Evolutionary conservation across 768 basidiomycete species (phyloP), one percentile per base, ranked within the genome.

Genomic region (Trametopsis cervina): DNA sequence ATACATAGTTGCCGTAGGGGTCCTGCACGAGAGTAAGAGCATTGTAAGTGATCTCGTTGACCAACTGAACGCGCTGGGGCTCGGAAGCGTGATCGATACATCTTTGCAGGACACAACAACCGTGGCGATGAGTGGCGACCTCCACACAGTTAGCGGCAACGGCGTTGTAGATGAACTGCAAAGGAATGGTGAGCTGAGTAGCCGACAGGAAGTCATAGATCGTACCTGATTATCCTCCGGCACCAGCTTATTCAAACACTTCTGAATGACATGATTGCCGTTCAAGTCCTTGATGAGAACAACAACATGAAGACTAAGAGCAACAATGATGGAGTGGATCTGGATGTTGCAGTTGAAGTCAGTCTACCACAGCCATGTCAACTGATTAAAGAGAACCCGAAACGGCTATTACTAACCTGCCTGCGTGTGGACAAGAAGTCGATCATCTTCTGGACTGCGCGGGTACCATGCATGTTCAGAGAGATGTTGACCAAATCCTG

Each of bases 371-470:
- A 66, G 58, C 58, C 58, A 49, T 58, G 78, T 83, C 66, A 83
- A 76, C 73, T 40, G 70, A 66, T 63, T 69, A 66, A 71, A 66
- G 64, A 65, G 56, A 63, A 56, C 42, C 47, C 57, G 54, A 50
- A 44, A 57, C 53, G 54, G 62, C 60, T 47, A 41, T 51, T 54
- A 80, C 84, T 78, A 72, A 74, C 89, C 87, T 93, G 91, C 62
- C 96, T 75, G 59, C 89, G 83, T 46, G 90, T 92, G 18, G 94
- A 95, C 62, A 99, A 70, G 74, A 96, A 98, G 67, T 99, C 96
- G 54, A 99, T 96, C 95, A 98, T 98, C 74, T 98, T 98, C 73
- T 99, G 96, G 50, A 98, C 96, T 22, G 96, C 96, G 52, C 96
- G 84, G 25, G 96, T 99, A 25, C 96, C 96, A 67, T 99, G 96